Evolutionary conservation across 768 basidiomycete genomes (phyloP).

Genomic region (Tricholoma matsutake): DNA sequence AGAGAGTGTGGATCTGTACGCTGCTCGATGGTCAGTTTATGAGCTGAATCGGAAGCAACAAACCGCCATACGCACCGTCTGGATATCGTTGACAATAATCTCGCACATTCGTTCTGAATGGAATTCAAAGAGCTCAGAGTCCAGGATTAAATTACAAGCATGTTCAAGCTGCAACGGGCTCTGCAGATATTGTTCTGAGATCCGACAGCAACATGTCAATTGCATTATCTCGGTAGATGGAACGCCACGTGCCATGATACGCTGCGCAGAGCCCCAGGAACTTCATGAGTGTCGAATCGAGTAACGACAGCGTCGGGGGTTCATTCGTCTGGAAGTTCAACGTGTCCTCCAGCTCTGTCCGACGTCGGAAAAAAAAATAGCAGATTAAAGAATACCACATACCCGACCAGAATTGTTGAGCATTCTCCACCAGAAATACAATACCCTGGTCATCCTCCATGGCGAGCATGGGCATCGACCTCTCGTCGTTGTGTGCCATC

Average conservation of each 20-base stretch:
- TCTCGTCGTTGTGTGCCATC: slow-evolving; percentile 26
- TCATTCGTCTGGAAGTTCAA: slow-evolving; percentile 63
- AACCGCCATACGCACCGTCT: slow-evolving; percentile 47
- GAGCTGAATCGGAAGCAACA: slow-evolving; percentile 9
- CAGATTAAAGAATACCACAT: slow-evolving; percentile 23
- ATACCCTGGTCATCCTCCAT: slow-evolving; percentile 74
- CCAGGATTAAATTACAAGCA: slow-evolving; percentile 71
- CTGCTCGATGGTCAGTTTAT: slow-evolving; percentile 40
- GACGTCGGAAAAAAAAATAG: slow-evolving; percentile 1
- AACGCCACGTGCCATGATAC: slow-evolving; percentile 70
- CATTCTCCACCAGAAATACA: slow-evolving; percentile 76
- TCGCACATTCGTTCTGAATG: slow-evolving; percentile 93
- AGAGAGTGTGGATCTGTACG: slow-evolving; percentile 78
- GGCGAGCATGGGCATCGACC: slow-evolving; percentile 29
- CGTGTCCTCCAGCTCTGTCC: slow-evolving; percentile 83
- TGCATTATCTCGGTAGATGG: neutral
- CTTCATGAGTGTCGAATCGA: slow-evolving; percentile 77
- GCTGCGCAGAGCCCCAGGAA: slow-evolving; percentile 77
- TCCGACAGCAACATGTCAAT: slow-evolving; percentile 5
- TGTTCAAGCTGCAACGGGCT: slow-evolving; percentile 81
- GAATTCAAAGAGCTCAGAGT: slow-evolving; percentile 85
- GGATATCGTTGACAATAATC: slow-evolving; percentile 65
- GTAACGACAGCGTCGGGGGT: slow-evolving; percentile 59
- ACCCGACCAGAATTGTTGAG: slow-evolving; percentile 93
- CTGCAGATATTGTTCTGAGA: slow-evolving; percentile 76